Evolutionary conservation across 2,329 filamentous ascomycete species (phyloP).

Genomic region (Cucurbitaria berberidis): DNA sequence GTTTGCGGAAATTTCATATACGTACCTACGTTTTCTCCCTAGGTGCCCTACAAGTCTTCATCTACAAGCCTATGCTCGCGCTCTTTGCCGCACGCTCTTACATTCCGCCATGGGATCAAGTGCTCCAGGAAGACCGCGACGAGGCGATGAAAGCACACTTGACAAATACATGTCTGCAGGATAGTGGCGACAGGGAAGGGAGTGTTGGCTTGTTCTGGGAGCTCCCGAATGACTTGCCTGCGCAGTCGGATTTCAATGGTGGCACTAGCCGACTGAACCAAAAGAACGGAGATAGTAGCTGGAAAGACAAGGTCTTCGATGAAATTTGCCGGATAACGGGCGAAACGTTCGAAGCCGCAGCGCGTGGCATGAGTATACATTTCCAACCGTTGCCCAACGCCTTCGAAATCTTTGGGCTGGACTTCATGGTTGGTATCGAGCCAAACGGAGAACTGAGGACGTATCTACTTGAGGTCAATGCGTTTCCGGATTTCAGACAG

Average conservation of each 20-base stretch:
- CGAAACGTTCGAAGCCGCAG: slow-evolving; percentile 85
- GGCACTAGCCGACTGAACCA: background rate
- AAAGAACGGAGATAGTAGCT: slow-evolving; percentile 26
- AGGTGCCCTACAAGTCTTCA: slow-evolving; percentile 79
- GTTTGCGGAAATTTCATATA: slow-evolving; percentile 98
- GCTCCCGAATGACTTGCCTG: slow-evolving; percentile 54
- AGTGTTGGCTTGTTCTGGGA: slow-evolving; percentile 79
- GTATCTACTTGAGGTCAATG: slow-evolving; percentile 91
- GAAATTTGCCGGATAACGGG: slow-evolving; percentile 78
- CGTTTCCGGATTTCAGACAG: slow-evolving; percentile 95
- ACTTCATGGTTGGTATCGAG: slow-evolving; percentile 72
- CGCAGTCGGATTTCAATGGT: slow-evolving; percentile 18
- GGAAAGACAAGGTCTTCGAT: slow-evolving; percentile 68
- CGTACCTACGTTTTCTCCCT: slow-evolving; percentile 86
- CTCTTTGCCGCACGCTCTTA: slow-evolving; percentile 85
- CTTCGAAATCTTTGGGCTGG: slow-evolving; percentile 90
- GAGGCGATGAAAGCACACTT: slow-evolving; percentile 74
- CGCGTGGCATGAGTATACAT: slow-evolving; percentile 81
- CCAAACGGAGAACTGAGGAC: slow-evolving; percentile 57
- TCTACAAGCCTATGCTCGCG: slow-evolving; percentile 90
- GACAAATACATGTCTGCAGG: slow-evolving; percentile 94
- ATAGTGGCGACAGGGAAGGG: slow-evolving; percentile 60
- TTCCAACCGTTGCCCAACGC: slow-evolving; percentile 88
- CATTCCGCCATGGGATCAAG: slow-evolving; percentile 61
- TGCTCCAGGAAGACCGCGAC: slow-evolving; percentile 25